Evolutionary conservation across 495 filamentous ascomycete genomes (phyloP).

Genomic region (Aspergillus wentii): DNA sequence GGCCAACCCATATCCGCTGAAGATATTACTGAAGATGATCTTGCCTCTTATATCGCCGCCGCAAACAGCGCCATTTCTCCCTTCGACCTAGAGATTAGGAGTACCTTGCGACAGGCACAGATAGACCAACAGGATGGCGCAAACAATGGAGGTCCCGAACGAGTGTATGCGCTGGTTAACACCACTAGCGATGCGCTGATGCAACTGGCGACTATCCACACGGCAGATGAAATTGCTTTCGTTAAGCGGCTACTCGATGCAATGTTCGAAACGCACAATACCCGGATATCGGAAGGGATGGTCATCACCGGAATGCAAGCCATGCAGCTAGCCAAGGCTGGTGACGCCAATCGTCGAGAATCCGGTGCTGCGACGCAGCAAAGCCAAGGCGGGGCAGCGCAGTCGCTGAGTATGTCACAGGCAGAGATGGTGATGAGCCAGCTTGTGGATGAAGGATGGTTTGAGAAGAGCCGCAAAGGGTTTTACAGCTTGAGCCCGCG

Average conservation of each 20-base stretch:
- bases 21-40: slow-evolving; percentile 62
- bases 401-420: slow-evolving; percentile 67
- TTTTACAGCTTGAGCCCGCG: slow-evolving; percentile 74
- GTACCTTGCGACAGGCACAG: slow-evolving; percentile 56
- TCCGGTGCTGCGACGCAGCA: slow-evolving; percentile 32
- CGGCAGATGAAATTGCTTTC: slow-evolving; percentile 83
- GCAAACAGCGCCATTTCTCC: slow-evolving; percentile 67
- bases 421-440: slow-evolving; percentile 66
- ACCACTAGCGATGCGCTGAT: slow-evolving; percentile 76
- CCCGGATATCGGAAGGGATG: slow-evolving; percentile 68
- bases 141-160: slow-evolving; percentile 17
- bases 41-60: slow-evolving; percentile 61
- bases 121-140: slow-evolving; percentile 13
- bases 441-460: slow-evolving; percentile 78
- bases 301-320: slow-evolving; percentile 75
- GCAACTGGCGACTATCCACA: slow-evolving; percentile 78
- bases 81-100: slow-evolving; percentile 84
- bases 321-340: slow-evolving; percentile 34
- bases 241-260: slow-evolving; percentile 83
- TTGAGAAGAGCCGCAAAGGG: slow-evolving; percentile 63
- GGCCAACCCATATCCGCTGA: slow-evolving; percentile 37
- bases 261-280: slow-evolving; percentile 90
- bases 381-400: slow-evolving; percentile 33
- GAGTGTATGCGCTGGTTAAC: slow-evolving; percentile 78
- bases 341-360: slow-evolving; percentile 25